phyloP scores from a whole-genome alignment of 129 eudicot species.

The Logfia minima region DNA sequence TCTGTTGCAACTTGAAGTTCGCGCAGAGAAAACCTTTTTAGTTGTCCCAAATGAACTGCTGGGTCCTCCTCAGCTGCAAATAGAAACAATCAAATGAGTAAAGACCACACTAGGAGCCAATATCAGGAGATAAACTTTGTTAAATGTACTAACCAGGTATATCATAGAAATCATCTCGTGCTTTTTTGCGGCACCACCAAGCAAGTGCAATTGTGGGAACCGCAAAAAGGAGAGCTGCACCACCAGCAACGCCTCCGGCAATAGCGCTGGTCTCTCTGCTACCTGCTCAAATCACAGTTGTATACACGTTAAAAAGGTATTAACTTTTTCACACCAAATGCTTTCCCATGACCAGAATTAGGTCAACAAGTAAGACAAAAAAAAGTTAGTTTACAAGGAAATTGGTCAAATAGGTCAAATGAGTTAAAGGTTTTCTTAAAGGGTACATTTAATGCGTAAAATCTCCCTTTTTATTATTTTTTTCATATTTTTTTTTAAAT shows the following conservation, averaged over 20 bases:
- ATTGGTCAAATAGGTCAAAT: too few relatives aligned
- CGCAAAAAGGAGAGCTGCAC: conserved; percentile 74
- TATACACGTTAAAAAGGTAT: not conserved
- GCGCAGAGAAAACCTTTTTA: conserved; percentile 69
- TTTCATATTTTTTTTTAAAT: too few relatives aligned
- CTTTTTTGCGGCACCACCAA: conserved; percentile 63
- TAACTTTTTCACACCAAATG: not conserved
- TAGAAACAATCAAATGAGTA: not conserved
- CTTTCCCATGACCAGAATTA: not conserved
- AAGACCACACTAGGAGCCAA: not conserved
- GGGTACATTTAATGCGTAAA: too few relatives aligned
- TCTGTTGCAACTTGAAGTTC: conserved; percentile 83
- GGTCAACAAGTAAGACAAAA: not conserved
- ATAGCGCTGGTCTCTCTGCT: conserved; percentile 59
- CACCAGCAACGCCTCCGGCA: conserved; percentile 89
- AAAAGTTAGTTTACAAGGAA: not conserved
- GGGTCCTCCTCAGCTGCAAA: conserved; percentile 82
- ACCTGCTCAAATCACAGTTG: conserved; percentile 35
- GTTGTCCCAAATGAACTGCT: conserved; percentile 64
- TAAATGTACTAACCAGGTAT: conserved; percentile 73
- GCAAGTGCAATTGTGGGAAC: conserved; percentile 78
- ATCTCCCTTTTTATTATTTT: too few relatives aligned
- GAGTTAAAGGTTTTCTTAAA: too few relatives aligned
- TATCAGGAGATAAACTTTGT: not conserved
- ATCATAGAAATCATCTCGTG: conserved; percentile 81